Evolutionary conservation across 1,284 basidiomycete species (phyloP).

Genomic region (Laetiporus sulphureus): DNA sequence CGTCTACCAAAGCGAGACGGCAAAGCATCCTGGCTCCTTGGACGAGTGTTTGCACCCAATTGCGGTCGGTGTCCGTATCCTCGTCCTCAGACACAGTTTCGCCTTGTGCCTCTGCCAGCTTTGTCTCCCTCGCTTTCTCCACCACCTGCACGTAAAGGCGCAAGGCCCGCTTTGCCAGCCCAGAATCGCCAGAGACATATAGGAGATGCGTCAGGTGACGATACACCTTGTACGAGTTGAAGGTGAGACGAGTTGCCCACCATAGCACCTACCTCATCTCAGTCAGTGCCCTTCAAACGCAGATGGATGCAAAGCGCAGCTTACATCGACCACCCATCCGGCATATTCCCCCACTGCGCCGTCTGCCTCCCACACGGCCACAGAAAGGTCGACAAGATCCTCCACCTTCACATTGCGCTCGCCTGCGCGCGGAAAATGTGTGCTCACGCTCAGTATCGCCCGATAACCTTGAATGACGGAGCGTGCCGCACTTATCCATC

Average conservation of each 20-base stretch:
- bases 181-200: constrained; percentile 54
- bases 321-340: constrained; percentile 69
- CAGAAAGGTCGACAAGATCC: constrained; percentile 77
- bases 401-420: constrained; percentile 77
- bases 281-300: constrained; percentile 7
- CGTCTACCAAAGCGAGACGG: constrained; percentile 35
- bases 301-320: constrained; percentile 14
- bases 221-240: constrained; percentile 81
- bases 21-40: constrained; percentile 75
- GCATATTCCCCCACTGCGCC: constrained; percentile 54
- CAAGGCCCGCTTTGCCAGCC: constrained; percentile 71
- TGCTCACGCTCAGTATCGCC: constrained; percentile 57
- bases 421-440: constrained; percentile 81
- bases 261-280: constrained; percentile 58
- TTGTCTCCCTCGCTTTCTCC: constrained; percentile 68
- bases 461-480: constrained; percentile 66
- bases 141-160: constrained; percentile 82
- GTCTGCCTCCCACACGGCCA: constrained; percentile 75
- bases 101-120: constrained; percentile 19
- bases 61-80: constrained; percentile 48
- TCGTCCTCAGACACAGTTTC: constrained; percentile 27
- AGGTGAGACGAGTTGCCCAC: constrained; percentile 89
- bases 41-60: constrained; percentile 70
- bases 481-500: constrained; percentile 62
- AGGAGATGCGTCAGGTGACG: constrained; percentile 78